Base-by-base conservation (phyloP, 2,329 filamentous ascomycete species). In the Colletotrichum phormii region DNA sequence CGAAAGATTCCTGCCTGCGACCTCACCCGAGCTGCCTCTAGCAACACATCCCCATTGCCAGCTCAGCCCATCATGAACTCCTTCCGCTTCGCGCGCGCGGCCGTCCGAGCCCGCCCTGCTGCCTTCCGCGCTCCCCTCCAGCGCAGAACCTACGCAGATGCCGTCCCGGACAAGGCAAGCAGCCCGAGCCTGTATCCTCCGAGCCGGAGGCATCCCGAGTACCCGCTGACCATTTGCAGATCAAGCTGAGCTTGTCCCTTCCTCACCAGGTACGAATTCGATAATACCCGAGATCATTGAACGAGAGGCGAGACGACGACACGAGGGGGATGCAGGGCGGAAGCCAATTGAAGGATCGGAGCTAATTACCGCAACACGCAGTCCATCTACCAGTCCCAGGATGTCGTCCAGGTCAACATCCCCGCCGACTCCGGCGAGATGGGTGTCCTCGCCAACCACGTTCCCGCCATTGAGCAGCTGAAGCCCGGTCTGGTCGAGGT, bases 401-500 rank as follows among this genome's bases (percentile, higher is more conserved):
- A 90, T 82, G 89, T 92, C 82, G 92, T 98, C 82, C 97, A 99
- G 89, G 97, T 99, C 89, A 99, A 99, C 91, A 93, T 99, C 82
- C 93, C 97, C 84, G 97, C 97, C 82, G 97, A 98, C 86, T 97
- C 95, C 75, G 97, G 97, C 84, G 97, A 98, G 81, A 99, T 99
- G 97, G 97, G 97, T 93, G 93, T 99, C 80, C 93, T 99, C 83
- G 97, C 97, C 84, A 97, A 97, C 90, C 97, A 99, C 91, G 97
- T 99, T 81, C 95, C 97, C 77, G 95, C 95, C 75, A 98, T 99
- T 82, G 97, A 99, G 90, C 97, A 99, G 90, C 90, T 99, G 86
- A 98, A 97, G 91, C 95, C 97, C 75, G 97, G 97, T 81, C 87
- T 98, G 78, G 90, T 99, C 78, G 96, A 98, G 89, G 90, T 99